Conservation (phyloP, 805 yeast species). For the Ogataea trehaloabstinens region DNA sequence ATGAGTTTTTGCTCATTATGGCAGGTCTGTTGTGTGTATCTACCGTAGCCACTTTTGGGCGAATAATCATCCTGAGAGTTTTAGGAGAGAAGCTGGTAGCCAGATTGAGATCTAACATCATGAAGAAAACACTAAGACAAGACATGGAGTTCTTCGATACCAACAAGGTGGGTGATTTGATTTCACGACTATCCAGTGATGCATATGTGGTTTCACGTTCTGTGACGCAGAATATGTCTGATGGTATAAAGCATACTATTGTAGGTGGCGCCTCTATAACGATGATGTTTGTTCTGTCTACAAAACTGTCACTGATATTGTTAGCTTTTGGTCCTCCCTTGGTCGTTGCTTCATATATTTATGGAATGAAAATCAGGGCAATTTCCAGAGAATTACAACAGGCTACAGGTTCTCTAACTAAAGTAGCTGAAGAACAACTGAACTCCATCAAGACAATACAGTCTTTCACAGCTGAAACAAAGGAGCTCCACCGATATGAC, state of each 20-base stretch:
- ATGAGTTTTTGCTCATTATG: conserved; percentile 59
- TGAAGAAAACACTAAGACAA: conserved; percentile 75
- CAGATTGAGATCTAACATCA: conserved; percentile 72
- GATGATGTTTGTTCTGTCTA: conserved; percentile 86
- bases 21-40: conserved; percentile 68
- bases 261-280: conserved; percentile 81
- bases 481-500: conserved; percentile 75
- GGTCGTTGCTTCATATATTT: conserved; percentile 73
- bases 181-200: conserved; percentile 83
- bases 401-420: conserved; percentile 81
- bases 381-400: conserved; percentile 79
- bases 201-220: conserved; percentile 87
- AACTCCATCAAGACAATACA: conserved; percentile 86
- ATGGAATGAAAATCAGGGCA: conserved; percentile 76
- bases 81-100: conserved; percentile 89
- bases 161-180: conserved; percentile 88
- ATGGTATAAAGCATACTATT: conserved; percentile 80
- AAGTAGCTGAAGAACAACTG: conserved; percentile 88
- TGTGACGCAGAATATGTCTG: conserved; percentile 84
- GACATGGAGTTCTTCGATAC: conserved; percentile 89
- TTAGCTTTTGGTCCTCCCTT: conserved; percentile 81
- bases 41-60: conserved; percentile 74
- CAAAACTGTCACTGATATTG: conserved; percentile 77
- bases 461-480: conserved; percentile 81
- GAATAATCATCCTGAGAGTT: conserved; percentile 69